These are phyloP conservation scores for Lumnitzera racemosa DNA, from an alignment of 345 rosid genomes.

Conservation along the genomic window DNA sequence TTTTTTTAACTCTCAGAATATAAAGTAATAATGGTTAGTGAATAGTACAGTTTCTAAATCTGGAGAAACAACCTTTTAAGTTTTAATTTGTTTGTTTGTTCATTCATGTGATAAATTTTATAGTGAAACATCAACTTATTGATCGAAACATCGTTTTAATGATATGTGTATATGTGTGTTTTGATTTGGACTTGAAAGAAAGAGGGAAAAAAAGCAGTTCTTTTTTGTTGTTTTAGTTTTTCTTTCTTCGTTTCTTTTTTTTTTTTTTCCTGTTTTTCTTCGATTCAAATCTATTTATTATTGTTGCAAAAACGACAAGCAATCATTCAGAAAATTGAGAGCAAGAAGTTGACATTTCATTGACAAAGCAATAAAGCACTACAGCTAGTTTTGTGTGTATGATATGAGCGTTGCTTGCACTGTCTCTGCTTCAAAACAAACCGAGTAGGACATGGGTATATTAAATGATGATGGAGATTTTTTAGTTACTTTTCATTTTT, in stretches of 20 bases:
- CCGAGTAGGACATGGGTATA: background rate
- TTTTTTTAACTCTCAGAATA: too few relatives aligned
- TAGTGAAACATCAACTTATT: constrained; percentile 11
- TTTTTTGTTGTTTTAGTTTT: constrained; percentile 1
- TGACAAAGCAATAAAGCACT: too few relatives aligned
- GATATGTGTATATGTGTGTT: constrained; percentile 5
- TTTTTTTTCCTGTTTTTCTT: background rate
- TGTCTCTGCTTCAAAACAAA: constrained; percentile 3
- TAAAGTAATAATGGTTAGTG: background rate
- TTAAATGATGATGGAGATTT: background rate
- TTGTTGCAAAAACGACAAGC: too few relatives aligned
- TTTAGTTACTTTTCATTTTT: background rate
- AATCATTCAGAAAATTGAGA: constrained; percentile 4
- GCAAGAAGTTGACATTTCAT: constrained; percentile 5
- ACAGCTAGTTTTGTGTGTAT: too few relatives aligned
- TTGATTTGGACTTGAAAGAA: constrained; percentile 7
- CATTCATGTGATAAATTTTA: too few relatives aligned
- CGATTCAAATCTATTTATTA: background rate
- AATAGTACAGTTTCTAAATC: constrained; percentile 16
- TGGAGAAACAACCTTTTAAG: constrained; percentile 13
- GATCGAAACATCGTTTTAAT: constrained; percentile 23
- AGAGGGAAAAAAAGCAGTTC: background rate
- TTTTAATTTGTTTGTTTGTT: too few relatives aligned
- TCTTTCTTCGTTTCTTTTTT: background rate
- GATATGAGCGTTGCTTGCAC: constrained; percentile 5